Base-by-base conservation (phyloP, 768 basidiomycete genomes). In the Glaciozyma antarctica region DNA sequence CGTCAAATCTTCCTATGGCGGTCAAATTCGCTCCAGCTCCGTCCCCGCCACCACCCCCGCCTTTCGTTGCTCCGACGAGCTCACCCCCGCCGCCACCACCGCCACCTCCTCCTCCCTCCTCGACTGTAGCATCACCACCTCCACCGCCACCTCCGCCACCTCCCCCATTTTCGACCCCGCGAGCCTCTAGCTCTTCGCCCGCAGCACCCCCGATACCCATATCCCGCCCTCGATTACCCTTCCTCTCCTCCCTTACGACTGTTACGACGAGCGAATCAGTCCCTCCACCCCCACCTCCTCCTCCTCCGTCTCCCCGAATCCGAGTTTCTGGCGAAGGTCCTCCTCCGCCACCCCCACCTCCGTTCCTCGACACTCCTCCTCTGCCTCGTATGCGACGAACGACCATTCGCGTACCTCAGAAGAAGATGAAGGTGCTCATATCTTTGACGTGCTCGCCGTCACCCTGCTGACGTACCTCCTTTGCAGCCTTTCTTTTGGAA, bases 401-500 rank as follows among this genome's bases (percentile, higher is more conserved):
- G 30, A 17, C 19, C 49, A 47, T 24, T 61, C 48, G 61, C 34
- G 43, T 45, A 45, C 51, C 68, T 16, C 24, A 17, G 28, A 66
- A 66, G 61, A 69, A 67, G 61, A 48, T 64, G 47, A 73, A 73
- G 60, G 70, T 71, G 30, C 43, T 68, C 0, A 2, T 1, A 17
- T 21, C 34, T 34, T 49, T 26, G 6, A 43, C 10, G 13, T 10
- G 17, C 47, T 13, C 10, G 19, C 6, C 21, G 22, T 0, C 16
- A 16, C 21, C 28, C 13, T 15, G 19, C 47, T 53, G 41, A 41
- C 26, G 15, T 2, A 15, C 1, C 5, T 4, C 12, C 58, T 62
- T 22, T 15, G 1, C 57, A 87, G 75, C 88, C 92, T 3, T 91
- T 95, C 79, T 90, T 90, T 75, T 94, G 92, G 91, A 86, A 84